Base-by-base conservation (phyloP, 2,329 filamentous ascomycete genomes). In the Fusarium cyanostomum region DNA sequence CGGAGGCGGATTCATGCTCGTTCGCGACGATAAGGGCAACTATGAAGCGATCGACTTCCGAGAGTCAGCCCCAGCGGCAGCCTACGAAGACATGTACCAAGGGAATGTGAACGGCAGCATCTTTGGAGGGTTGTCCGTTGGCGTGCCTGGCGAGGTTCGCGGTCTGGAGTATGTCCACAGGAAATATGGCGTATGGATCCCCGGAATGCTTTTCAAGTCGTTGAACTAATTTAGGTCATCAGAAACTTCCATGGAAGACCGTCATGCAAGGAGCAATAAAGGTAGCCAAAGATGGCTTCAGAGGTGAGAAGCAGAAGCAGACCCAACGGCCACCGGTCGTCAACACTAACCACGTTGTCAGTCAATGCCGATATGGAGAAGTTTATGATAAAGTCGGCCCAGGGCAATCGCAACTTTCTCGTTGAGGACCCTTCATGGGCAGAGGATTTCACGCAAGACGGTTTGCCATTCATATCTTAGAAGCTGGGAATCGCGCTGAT, bases 41-140 rank as follows among this genome's bases (percentile, higher is more conserved):
- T 96, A 94, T 72, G 92, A 96, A 72, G 89, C 89, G 56, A 88
- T 98, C 67, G 94, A 98, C 77, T 98, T 96, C 72, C 84, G 94
- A 42, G 94, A 98, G 75, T 87, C 90, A 0, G 94, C 94, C 0
- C 94, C 94, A 1, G 90, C 89, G 0, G 91, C 92, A 0, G 91
- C 93, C 0, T 88, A 84, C 64, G 82, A 93, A 75, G 86, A 96
- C 70, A 98, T 98, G 94, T 98, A 90, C 75, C 82, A 86, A 56
- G 87, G 87, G 52, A 89, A 95, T 63, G 80, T 84, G 1, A 75
- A 82, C 2, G 87, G 84, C 2, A 93, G 91, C 52, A 80, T 94
- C 2, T 81, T 80, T 26, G 91, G 92, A 3, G 93, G 92, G 0
- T 78, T 96, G 28, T 89, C 91, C 2, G 86, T 85, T 27, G 90